Evolutionary conservation across 1,284 basidiomycete species (phyloP), one percentile per base, ranked within the genome.

Genomic region (Kalmanozyma brasiliensis): DNA sequence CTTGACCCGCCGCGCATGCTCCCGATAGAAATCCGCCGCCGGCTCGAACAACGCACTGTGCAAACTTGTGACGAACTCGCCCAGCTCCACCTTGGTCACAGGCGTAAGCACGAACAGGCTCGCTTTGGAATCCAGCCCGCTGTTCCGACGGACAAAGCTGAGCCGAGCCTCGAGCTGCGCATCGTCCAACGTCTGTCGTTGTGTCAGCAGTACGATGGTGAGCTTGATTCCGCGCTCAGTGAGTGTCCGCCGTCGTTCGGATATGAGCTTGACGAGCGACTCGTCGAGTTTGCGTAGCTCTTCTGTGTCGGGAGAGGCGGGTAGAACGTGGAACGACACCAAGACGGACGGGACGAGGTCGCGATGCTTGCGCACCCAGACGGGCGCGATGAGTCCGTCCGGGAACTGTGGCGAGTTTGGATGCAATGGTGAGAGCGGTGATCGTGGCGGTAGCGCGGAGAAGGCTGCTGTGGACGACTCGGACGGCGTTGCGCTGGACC

Each of bases 311-410:
- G 59, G 19, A 3, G 60, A 24, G 1, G 59, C 41, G 5, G 52
- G 51, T 8, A 98, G 85, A 45, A 90, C 87, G 61, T 91, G 84
- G 81, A 97, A 95, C 44, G 94, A 85, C 6, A 98, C 91, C 82
- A 97, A 96, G 0, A 97, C 93, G 16, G 91, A 89, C 0, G 95
- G 94, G 0, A 98, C 85, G 30, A 95, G 87, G 8, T 92, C 89
- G 0, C 92, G 91, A 78, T 98, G 94, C 83, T 97, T 98, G 42
- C 94, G 87, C 16, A 97, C 89, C 95, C 95, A 98, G 74, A 98
- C 92, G 0, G 94, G 95, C 1, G 94, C 93, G 56, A 98, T 92
- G 44, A 98, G 84, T 0, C 95, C 95, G 81, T 98, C 95, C 0
- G 95, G 95, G 81, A 92, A 88, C 14, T 96, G 85, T 0, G 95